Evolutionary conservation across 2,329 filamentous ascomycete genomes (phyloP).

Genomic region (Berkeleyomyces rouxiae): DNA sequence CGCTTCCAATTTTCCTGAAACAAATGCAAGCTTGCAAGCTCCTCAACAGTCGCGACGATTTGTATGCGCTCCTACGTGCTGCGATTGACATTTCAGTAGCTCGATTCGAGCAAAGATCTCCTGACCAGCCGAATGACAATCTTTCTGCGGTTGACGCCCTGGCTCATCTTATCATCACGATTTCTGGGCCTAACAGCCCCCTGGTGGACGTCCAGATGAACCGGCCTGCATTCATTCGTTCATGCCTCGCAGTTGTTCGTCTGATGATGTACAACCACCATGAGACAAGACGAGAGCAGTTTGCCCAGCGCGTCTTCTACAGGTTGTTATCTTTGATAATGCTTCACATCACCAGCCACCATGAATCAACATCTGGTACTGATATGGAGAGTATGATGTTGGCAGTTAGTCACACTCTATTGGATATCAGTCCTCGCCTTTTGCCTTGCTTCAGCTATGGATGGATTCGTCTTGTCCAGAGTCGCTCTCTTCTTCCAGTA

Average conservation of each 20-base stretch:
- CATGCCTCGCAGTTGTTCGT: slow-evolving; percentile 59
- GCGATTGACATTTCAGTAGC: slow-evolving; percentile 67
- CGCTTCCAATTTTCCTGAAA: slow-evolving; percentile 60
- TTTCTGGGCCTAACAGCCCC: slow-evolving; percentile 30
- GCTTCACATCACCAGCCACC: slow-evolving; percentile 52
- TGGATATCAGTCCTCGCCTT: slow-evolving; percentile 56
- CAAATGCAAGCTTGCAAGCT: slow-evolving; percentile 64
- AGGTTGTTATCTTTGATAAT: slow-evolving; percentile 62
- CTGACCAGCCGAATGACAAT: slow-evolving; percentile 39
- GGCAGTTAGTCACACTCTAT: slow-evolving; percentile 38
- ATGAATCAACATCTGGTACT: neutral
- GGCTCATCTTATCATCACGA: slow-evolving; percentile 59
- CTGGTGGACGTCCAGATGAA: slow-evolving; percentile 3
- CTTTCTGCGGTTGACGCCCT: slow-evolving; percentile 53
- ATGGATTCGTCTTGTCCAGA: slow-evolving; percentile 70
- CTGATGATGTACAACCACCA: slow-evolving; percentile 77
- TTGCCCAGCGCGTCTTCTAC: slow-evolving; percentile 84
- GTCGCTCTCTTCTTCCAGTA: slow-evolving; percentile 68
- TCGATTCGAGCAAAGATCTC: slow-evolving; percentile 56
- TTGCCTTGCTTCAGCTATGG: slow-evolving; percentile 72
- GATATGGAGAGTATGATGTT: slow-evolving; percentile 6
- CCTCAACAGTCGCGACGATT: slow-evolving; percentile 58
- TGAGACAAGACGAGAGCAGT: slow-evolving; percentile 58
- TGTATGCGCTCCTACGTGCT: slow-evolving; percentile 61
- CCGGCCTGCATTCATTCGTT: slow-evolving; percentile 58